Conservation (phyloP, 768 basidiomycete species). For the Hericium rajendrae region DNA sequence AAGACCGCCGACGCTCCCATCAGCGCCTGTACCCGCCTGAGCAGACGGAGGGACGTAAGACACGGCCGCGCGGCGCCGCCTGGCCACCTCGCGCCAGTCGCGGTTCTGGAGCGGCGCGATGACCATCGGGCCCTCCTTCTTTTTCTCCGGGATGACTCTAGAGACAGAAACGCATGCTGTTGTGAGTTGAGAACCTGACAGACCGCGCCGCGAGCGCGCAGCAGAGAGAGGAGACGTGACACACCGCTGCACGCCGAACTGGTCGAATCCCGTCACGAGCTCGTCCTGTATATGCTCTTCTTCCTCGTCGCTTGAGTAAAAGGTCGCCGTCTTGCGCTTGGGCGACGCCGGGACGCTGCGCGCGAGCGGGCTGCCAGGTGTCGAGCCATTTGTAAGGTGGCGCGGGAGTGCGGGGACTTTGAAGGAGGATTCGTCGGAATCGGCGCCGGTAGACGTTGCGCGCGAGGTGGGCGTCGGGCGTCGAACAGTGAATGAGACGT, state of each 20-base stretch:
- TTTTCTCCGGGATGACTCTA: slow-evolving; percentile 35
- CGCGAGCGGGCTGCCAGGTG: slow-evolving; percentile 47
- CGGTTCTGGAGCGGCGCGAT: slow-evolving; percentile 82
- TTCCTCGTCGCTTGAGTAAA: slow-evolving; percentile 40
- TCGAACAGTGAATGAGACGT: slow-evolving; percentile 80
- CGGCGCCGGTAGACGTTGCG: slow-evolving; percentile 50
- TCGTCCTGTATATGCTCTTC: slow-evolving; percentile 49
- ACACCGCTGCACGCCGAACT: slow-evolving; percentile 79
- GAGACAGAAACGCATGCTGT: slow-evolving; percentile 26
- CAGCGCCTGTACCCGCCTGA: slow-evolving; percentile 43
- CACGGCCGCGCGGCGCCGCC: slow-evolving; percentile 43
- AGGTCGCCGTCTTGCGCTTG: slow-evolving; percentile 24
- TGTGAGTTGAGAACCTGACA: slow-evolving; percentile 67
- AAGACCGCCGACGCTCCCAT: slow-evolving; percentile 71
- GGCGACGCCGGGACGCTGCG: slow-evolving; percentile 42
- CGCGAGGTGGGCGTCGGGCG: slow-evolving; percentile 66
- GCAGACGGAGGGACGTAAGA: slow-evolving; percentile 58
- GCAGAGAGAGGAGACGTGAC: slow-evolving; percentile 25
- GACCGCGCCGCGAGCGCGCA: background rate
- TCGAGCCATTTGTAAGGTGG: slow-evolving; percentile 34
- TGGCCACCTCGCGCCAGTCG: slow-evolving; percentile 81
- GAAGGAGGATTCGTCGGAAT: slow-evolving; percentile 45
- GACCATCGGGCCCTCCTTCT: slow-evolving; percentile 55
- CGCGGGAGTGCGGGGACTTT: slow-evolving; percentile 55
- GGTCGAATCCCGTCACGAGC: slow-evolving; percentile 63